Evolutionary conservation across 352 stramenopile genomes (phyloP).

Genomic region (Phytophthora europaea): DNA sequence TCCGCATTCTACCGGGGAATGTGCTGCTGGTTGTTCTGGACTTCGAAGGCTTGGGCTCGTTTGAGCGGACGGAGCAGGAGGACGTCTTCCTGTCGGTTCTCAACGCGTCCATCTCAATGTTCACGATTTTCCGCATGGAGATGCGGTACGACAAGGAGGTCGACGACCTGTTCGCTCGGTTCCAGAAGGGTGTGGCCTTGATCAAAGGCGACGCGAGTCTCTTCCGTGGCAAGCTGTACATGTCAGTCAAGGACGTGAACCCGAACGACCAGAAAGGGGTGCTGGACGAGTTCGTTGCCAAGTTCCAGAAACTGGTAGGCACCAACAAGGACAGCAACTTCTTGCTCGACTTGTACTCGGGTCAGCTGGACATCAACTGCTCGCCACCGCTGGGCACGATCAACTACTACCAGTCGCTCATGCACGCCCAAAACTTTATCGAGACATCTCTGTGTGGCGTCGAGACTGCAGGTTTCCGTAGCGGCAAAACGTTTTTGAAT

Average conservation of each 20-base stretch:
- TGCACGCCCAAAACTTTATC: constrained; percentile 48
- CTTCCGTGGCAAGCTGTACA: constrained; percentile 76
- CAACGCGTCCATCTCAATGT: constrained; percentile 69
- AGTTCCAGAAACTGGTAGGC: constrained; percentile 60
- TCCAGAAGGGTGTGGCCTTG: constrained; percentile 73
- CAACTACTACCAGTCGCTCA: constrained; percentile 68
- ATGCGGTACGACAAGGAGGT: constrained; percentile 87
- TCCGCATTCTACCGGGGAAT: constrained; percentile 40
- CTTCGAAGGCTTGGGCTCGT: constrained; percentile 80
- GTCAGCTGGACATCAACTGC: constrained; percentile 75
- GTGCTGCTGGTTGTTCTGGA: constrained; percentile 80
- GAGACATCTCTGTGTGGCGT: constrained; percentile 23
- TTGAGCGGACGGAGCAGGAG: constrained; percentile 74
- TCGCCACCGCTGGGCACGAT: constrained; percentile 72
- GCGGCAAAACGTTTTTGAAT: constrained; percentile 70
- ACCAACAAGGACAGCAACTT: constrained; percentile 74
- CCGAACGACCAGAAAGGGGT: constrained; percentile 69
- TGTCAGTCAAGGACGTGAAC: constrained; percentile 87
- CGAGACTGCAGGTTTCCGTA: constrained; percentile 45
- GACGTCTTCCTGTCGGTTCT: constrained; percentile 75
- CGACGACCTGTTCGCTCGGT: constrained; percentile 69
- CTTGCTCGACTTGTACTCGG: constrained; percentile 69
- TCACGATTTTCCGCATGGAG: constrained; percentile 77
- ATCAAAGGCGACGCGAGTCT: constrained; percentile 69
- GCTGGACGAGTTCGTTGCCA: constrained; percentile 61